phyloP scores from a whole-genome alignment of 495 filamentous ascomycete species.

The Cryomyces minteri region DNA sequence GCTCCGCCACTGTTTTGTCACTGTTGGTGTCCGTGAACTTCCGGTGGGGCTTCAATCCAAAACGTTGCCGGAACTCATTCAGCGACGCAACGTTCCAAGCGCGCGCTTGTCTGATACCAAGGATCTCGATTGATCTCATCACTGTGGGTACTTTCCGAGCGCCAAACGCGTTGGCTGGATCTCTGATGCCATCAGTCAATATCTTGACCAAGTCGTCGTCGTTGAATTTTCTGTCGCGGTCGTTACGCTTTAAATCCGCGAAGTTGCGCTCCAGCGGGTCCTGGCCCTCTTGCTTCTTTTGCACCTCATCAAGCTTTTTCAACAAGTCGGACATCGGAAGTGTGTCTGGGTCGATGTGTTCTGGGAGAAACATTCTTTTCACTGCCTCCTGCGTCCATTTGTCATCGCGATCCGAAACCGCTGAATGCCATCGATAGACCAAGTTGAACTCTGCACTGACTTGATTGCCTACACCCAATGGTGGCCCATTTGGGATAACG shows the following conservation, averaged over 20 bases:
- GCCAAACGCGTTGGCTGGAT: constrained; percentile 36
- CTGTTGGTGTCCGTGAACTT: constrained; percentile 76
- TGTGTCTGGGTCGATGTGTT: constrained; percentile 1
- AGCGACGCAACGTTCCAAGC: constrained; percentile 67
- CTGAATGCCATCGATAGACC: constrained; percentile 55
- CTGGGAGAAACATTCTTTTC: constrained; percentile 18
- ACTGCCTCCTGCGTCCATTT: constrained; percentile 45
- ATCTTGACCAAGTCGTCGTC: constrained; percentile 47
- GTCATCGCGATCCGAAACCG: constrained; percentile 42
- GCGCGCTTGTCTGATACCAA: constrained; percentile 72
- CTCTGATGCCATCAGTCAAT: constrained; percentile 33
- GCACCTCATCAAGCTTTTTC: constrained; percentile 18
- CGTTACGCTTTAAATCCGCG: constrained; percentile 31
- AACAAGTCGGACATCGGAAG: constrained; percentile 1
- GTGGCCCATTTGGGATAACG: constrained; percentile 18
- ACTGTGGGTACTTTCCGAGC: constrained; percentile 55
- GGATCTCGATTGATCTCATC: constrained; percentile 59
- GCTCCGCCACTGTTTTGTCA: constrained; percentile 51
- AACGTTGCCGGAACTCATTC: constrained; percentile 77
- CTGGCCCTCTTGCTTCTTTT: constrained; percentile 6
- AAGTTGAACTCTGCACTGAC: constrained; percentile 57
- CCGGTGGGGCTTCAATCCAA: constrained; percentile 52
- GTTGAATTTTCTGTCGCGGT: constrained; percentile 33
- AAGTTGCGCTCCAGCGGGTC: constrained; percentile 32
- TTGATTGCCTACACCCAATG: constrained; percentile 38